Evolutionary conservation across 805 yeast genomes (phyloP).

Genomic region (Candida parachauliodes): DNA sequence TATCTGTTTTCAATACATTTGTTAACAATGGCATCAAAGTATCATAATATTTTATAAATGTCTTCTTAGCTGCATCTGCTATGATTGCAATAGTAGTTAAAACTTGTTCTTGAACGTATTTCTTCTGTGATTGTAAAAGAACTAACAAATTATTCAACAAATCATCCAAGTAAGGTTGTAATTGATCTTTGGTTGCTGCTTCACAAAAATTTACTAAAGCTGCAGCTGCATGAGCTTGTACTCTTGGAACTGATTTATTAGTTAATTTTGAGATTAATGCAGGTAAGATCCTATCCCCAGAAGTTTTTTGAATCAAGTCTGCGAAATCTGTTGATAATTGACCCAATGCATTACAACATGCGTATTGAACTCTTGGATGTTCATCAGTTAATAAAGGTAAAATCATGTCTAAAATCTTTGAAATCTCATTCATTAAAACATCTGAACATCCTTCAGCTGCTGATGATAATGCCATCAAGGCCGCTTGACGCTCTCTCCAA

Average conservation of each 20-base stretch:
- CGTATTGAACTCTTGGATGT: slow-evolving; percentile 94
- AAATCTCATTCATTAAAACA: slow-evolving; percentile 76
- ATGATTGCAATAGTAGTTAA: slow-evolving; percentile 94
- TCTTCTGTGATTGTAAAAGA: slow-evolving; percentile 77
- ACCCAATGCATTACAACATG: slow-evolving; percentile 94
- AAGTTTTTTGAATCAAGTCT: slow-evolving; percentile 75
- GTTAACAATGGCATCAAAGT: slow-evolving; percentile 87
- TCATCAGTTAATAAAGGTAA: slow-evolving; percentile 80
- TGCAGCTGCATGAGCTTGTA: slow-evolving; percentile 98
- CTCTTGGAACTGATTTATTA: slow-evolving; percentile 75
- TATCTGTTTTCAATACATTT: slow-evolving; percentile 72
- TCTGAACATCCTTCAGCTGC: slow-evolving; percentile 98
- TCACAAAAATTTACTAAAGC: slow-evolving; percentile 95
- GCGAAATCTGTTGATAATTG: slow-evolving; percentile 97
- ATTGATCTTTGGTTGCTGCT: slow-evolving; percentile 77
- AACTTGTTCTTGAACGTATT: slow-evolving; percentile 96
- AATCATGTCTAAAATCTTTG: slow-evolving; percentile 77
- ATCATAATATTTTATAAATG: slow-evolving; percentile 88
- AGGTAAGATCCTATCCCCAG: slow-evolving; percentile 79
- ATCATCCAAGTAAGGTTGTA: slow-evolving; percentile 91
- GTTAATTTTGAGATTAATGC: slow-evolving; percentile 81
- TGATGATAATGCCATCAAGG: slow-evolving; percentile 92
- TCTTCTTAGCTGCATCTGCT: slow-evolving; percentile 91
- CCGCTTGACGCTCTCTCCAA: slow-evolving; percentile 97
- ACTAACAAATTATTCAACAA: slow-evolving; percentile 70